phyloP scores from a whole-genome alignment of 169 alveolate species.

The Plasmodium falciparum region DNA sequence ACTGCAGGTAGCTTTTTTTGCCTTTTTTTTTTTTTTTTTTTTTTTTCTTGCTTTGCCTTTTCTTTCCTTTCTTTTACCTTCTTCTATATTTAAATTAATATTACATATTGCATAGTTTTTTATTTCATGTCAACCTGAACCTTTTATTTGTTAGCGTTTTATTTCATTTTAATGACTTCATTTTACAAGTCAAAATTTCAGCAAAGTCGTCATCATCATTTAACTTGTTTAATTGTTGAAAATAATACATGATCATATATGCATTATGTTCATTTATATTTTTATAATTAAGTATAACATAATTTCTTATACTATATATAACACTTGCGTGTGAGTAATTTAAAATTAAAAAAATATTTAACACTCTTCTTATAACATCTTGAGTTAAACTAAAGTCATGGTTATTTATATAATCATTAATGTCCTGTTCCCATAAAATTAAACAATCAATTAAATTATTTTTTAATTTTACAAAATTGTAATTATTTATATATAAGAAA shows the following conservation, averaged over 20 bases:
- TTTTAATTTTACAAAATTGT: conserved; percentile 18
- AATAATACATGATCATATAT: conserved; percentile 46
- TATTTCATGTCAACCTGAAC: conserved; percentile 3
- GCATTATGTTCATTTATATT: conserved; percentile 72
- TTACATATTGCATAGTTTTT: background rate
- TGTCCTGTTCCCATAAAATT: conserved; percentile 51
- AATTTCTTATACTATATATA: conserved; percentile 32
- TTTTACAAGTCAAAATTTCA: conserved; percentile 57
- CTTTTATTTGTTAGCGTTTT: background rate
- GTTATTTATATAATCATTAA: conserved; percentile 46
- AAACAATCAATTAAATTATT: conserved; percentile 29
- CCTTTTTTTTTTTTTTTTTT: background rate
- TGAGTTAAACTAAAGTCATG: conserved; percentile 46
- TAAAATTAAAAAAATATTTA: conserved; percentile 45
- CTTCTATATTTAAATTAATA: conserved; percentile 3
- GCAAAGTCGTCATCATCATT: conserved; percentile 62
- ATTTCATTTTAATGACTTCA: conserved; percentile 27
- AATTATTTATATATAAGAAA: background rate
- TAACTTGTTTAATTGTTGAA: conserved; percentile 45
- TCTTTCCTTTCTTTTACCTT: background rate
- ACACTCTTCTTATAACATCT: conserved; percentile 53
- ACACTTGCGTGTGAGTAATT: conserved; percentile 21
- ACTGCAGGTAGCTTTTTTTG: background rate
- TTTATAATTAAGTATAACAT: conserved; percentile 53
- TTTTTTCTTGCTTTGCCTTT: background rate